A percentile compares a stretch with the other conserved stretches of the same genome.
These are phyloP conservation scores for Furcasterigmium sp. DNA, from an alignment of 2,329 filamentous ascomycete genomes.

Conservation along the genomic window DNA sequence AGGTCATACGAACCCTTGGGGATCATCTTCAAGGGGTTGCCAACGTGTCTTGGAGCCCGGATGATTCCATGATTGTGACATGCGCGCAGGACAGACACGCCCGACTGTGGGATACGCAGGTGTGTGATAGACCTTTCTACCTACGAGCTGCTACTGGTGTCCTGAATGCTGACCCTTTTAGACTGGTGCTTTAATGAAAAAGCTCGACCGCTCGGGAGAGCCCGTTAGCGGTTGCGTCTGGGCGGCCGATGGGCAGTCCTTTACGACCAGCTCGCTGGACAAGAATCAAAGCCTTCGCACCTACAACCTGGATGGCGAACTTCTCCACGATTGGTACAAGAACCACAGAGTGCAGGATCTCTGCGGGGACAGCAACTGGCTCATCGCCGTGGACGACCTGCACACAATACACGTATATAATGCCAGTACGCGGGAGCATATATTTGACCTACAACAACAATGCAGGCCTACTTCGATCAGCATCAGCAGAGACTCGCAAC, in stretches of 20 bases:
- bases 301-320: conserved; percentile 61
- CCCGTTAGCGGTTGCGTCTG: conserved; percentile 89
- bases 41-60: conserved; percentile 86
- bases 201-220: conserved; percentile 68
- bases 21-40: conserved; percentile 69
- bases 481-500: conserved; percentile 75
- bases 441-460: conserved; percentile 67
- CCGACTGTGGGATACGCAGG: conserved; percentile 67
- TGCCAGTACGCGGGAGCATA: conserved; percentile 64
- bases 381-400: conserved; percentile 72
- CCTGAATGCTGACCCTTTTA: conserved; percentile 22
- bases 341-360: conserved; percentile 78
- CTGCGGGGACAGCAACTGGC: conserved; percentile 73
- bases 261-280: conserved; percentile 76
- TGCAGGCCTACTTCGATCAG: conserved; percentile 71
- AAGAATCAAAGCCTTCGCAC: conserved; percentile 61
- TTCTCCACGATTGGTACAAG: conserved; percentile 60
- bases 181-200: conserved; percentile 59
- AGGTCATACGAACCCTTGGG: conserved; percentile 54
- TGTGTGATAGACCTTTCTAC: conserved; percentile 37
- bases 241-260: conserved; percentile 70
- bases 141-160: not conserved
- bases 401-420: conserved; percentile 78
- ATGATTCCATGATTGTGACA: conserved; percentile 79
- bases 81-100: conserved; percentile 73